phyloP scores from a whole-genome alignment of 352 stramenopile species.

The Globisporangium polare region DNA sequence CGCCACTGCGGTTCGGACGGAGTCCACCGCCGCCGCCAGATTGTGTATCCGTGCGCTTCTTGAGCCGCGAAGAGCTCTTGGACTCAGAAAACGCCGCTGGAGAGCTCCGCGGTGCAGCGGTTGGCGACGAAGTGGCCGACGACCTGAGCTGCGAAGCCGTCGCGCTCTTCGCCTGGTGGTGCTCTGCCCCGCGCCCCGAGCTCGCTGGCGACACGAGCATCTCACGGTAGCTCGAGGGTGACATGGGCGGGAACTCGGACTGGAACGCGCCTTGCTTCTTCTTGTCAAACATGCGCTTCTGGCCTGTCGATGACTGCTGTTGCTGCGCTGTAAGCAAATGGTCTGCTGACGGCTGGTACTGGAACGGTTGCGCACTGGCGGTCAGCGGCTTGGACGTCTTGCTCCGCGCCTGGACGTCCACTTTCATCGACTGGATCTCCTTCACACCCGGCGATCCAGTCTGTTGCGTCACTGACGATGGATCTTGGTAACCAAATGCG shows the following conservation, averaged over 20 bases:
- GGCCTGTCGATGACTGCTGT: conserved; percentile 5
- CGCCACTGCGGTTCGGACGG: not conserved
- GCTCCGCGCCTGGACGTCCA: conserved; percentile 26
- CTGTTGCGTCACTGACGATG: not conserved
- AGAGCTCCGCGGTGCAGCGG: conserved; percentile 1
- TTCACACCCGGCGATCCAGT: not conserved
- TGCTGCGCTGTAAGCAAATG: conserved; percentile 4
- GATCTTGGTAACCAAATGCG: not conserved
- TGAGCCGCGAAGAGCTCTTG: conserved; percentile 7
- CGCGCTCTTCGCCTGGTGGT: not conserved
- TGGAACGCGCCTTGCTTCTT: conserved; percentile 4
- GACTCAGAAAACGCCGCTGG: not conserved
- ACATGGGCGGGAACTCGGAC: conserved; percentile 5
- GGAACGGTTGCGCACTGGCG: not conserved
- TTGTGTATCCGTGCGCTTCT: conserved; percentile 2
- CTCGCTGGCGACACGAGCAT: conserved; percentile 7
- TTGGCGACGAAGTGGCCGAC: not conserved
- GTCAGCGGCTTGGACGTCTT: conserved; percentile 17
- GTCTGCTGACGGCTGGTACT: conserved; percentile 8
- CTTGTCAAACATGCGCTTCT: conserved; percentile 19
- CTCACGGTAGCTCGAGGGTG: conserved; percentile 8
- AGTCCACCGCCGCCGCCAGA: not conserved
- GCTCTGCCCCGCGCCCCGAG: not conserved
- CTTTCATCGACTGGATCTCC: conserved; percentile 18
- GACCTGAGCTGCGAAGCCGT: not conserved